A percentile compares a stretch with the other conserved stretches of the same genome.
Evolutionary conservation across 2,329 filamentous ascomycete genomes (phyloP).

Genomic region (Claviceps sp.): DNA sequence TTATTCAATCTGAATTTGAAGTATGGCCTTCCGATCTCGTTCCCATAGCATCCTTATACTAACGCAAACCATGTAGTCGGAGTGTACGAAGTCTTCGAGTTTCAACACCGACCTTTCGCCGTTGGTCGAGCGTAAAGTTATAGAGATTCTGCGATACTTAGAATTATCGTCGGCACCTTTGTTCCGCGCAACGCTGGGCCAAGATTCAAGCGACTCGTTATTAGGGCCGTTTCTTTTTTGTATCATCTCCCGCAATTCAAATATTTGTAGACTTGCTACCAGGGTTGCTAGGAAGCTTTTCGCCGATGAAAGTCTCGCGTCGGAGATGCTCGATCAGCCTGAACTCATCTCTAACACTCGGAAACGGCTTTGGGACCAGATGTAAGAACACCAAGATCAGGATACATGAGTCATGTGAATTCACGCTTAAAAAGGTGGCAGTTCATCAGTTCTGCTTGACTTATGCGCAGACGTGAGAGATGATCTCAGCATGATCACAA

Average conservation of each 20-base stretch:
- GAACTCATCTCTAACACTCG: conserved; percentile 16
- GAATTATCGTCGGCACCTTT: conserved; percentile 31
- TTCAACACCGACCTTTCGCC: conserved; percentile 13
- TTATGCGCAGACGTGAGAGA: conserved; percentile 35
- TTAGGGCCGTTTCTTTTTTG: conserved; percentile 40
- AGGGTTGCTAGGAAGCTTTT: conserved; percentile 36
- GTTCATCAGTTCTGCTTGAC: conserved; percentile 26
- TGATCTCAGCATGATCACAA: conserved; percentile 27
- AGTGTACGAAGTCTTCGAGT: conserved; percentile 5
- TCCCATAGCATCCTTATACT: background rate
- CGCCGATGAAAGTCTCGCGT: conserved; percentile 14
- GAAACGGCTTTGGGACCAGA: conserved; percentile 39
- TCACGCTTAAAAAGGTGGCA: conserved; percentile 5
- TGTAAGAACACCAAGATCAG: conserved; percentile 23
- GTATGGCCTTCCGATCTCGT: background rate
- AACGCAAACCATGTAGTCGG: background rate
- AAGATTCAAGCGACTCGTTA: conserved; percentile 17
- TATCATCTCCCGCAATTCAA: conserved; percentile 36
- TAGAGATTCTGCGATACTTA: conserved; percentile 35
- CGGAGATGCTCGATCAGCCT: conserved; percentile 12
- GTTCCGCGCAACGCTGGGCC: conserved; percentile 17
- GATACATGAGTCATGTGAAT: background rate
- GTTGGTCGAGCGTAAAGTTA: conserved; percentile 23
- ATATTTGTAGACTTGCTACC: conserved; percentile 33
- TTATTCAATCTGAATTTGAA: conserved; percentile 25